Conservation (phyloP, 306 rosid species). For the Quercus suber region DNA sequence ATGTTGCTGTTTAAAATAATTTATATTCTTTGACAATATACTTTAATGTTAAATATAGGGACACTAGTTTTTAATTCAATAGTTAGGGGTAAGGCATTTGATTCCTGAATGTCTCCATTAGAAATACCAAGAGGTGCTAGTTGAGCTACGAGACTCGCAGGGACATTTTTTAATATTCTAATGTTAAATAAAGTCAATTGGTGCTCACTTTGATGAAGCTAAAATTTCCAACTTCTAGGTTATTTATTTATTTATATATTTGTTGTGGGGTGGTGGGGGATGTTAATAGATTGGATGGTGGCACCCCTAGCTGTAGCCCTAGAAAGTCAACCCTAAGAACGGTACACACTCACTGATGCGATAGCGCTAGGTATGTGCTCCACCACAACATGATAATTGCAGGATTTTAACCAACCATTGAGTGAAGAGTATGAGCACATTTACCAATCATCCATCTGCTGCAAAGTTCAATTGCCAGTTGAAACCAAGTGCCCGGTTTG, state of each 20-base stretch:
- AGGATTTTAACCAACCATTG: not conserved
- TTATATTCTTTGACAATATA: not conserved
- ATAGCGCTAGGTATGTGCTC: too few relatives aligned
- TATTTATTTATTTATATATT: not conserved
- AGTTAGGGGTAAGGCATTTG: too few relatives aligned
- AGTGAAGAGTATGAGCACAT: not conserved
- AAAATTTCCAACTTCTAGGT: not conserved
- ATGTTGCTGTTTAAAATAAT: not conserved
- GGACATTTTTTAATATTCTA: not conserved
- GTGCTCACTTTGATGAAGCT: not conserved
- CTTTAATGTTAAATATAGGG: not conserved
- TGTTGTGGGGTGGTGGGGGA: not conserved
- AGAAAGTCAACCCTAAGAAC: not conserved
- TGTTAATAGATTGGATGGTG: not conserved
- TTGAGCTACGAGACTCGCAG: not conserved
- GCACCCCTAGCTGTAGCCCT: not conserved
- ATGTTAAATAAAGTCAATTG: not conserved
- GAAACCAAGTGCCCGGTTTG: not conserved
- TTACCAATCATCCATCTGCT: too few relatives aligned
- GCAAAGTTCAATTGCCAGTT: too few relatives aligned
- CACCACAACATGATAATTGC: too few relatives aligned
- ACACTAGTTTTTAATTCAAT: not conserved
- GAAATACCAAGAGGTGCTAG: not conserved
- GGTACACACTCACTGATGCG: not conserved
- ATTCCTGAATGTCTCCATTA: too few relatives aligned